These are phyloP conservation scores for Mucor indicus DNA, from an alignment of 371 early-diverging fungal species.

Conservation along the genomic window DNA sequence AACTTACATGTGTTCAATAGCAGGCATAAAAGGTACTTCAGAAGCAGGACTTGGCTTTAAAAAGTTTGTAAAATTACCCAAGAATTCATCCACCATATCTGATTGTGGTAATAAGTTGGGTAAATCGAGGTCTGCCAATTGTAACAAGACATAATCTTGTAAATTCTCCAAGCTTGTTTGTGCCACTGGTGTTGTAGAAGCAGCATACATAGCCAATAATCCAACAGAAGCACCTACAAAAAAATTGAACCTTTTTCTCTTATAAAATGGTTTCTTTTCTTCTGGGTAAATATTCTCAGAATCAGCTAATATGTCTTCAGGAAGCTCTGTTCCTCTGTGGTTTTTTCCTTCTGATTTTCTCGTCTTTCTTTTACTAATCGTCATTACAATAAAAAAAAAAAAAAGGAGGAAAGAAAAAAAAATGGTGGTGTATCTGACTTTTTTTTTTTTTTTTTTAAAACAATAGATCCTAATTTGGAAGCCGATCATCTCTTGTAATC, in stretches of 20 bases:
- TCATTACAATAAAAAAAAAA: too few relatives aligned
- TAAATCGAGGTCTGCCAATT: constrained; percentile 63
- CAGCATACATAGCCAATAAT: constrained; percentile 23
- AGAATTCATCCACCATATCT: constrained; percentile 68
- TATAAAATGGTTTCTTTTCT: constrained; percentile 22
- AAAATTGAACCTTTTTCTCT: constrained; percentile 38
- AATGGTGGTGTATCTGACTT: too few relatives aligned
- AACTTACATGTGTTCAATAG: constrained; percentile 34
- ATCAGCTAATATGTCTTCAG: constrained; percentile 19
- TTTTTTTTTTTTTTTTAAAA: too few relatives aligned
- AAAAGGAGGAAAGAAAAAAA: too few relatives aligned
- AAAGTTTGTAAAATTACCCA: constrained; percentile 60
- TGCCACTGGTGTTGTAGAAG: constrained; percentile 33
- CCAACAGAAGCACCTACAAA: constrained; percentile 33
- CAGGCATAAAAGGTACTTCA: constrained; percentile 50
- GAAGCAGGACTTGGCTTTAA: constrained; percentile 51
- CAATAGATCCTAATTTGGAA: too few relatives aligned
- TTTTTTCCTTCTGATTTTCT: too few relatives aligned
- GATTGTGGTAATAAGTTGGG: constrained; percentile 61
- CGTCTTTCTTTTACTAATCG: too few relatives aligned
- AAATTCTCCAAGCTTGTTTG: constrained; percentile 30
- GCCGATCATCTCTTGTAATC: too few relatives aligned
- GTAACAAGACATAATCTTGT: constrained; percentile 38
- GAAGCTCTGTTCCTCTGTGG: constrained; percentile 1
- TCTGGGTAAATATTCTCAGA: neutral